Evolutionary conservation across 352 stramenopile species (phyloP), one percentile per base, ranked within the genome.

Genomic region (Phytophthora foliorum): DNA sequence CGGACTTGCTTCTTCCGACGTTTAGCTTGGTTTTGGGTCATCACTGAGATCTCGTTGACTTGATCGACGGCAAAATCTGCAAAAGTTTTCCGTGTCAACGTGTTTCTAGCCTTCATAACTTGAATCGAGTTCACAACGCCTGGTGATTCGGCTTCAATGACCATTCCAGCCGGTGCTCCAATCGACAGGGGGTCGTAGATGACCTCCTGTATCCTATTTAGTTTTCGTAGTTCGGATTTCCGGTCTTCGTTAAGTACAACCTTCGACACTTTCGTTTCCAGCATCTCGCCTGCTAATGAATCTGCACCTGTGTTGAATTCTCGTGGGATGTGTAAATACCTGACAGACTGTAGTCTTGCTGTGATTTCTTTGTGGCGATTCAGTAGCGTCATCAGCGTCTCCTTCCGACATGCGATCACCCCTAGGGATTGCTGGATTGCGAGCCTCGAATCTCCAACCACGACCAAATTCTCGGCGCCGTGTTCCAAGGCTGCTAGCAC

Each of bases 361-460:
- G 53, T 51, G 13, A 60, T 11, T 24, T 51, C 53, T 27, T n/a
- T 27, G 53, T 61, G 54, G 2, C 9, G 24, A 19, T 53, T 61
- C 6, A 61, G 25, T 22, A 21, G 13, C 9, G 27, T n/a, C 54
- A 61, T 61, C 2, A 61, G 41, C 16, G 54, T 52, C 27, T 61
- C 54, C 14, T 61, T 61, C 16, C 25, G 22, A 8, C 54, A 61
- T 31, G 39, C 54, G 21, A 64, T 64, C 32, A 64, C 57, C 42
- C 57, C 57, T 56, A 56, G 44, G 34, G 57, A 46, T 48, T 57
- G 57, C 46, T 64, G 57, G 44, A 64, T 63, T 45, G 56, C 42
- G 19, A 63, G 42, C n/a, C 19, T 27, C 13, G 56, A 46, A 8
- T 63, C 56, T 22, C 56, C 41, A 4, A 63, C 45, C 8, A 63